Evolutionary conservation across 2,329 filamentous ascomycete genomes (phyloP), one percentile per base, ranked within the genome.

Genomic region (Pseudogymnoascus sp.): DNA sequence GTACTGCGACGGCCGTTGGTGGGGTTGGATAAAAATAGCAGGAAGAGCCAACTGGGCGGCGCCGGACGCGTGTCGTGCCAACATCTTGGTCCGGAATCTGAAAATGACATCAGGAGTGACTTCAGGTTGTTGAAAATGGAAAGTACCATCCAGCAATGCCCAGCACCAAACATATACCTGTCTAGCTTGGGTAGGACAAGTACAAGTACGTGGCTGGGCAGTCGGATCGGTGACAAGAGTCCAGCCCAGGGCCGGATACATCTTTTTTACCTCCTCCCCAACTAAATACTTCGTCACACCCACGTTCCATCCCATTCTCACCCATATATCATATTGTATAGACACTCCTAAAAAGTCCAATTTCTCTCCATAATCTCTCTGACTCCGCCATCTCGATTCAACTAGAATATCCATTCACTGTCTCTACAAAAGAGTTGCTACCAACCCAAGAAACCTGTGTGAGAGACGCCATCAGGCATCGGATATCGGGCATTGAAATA

Each of bases 351-450:
- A 34, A 34, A 34, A 7, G 7, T 57, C 2, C 26, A 57, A 57
- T 57, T 34, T 57, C 51, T 7, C 51, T 18, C 29, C 10, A 57
- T 57, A 57, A 57, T 57, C 51, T 57, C 51, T 57, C 51, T 57
- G 26, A 57, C 51, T 57, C 51, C 51, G 26, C 51, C 51, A 57
- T 57, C 18, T 57, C 51, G 51, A 57, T 57, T 34, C 51, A 57
- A 12, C 51, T 34, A 57, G 29, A 57, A 14, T 34, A 57, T 57
- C 51, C 51, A 34, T 57, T 34, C 51, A 57, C 51, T 18, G 29
- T 57, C 51, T 57, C 51, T 57, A 57, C 51, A 34, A 29, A 23
- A 54, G 45, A 54, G 45, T 16, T 23, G 42, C 5, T 26, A n/a
- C 18, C 21, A 47, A 51, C 23, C 14, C 14, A 51, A 51, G 18